Percentiles rank a stretch among this genome's conserved stretches.
Evolutionary conservation across 495 filamentous ascomycete genomes (phyloP).

Genomic region (Penicillium roqueforti): DNA sequence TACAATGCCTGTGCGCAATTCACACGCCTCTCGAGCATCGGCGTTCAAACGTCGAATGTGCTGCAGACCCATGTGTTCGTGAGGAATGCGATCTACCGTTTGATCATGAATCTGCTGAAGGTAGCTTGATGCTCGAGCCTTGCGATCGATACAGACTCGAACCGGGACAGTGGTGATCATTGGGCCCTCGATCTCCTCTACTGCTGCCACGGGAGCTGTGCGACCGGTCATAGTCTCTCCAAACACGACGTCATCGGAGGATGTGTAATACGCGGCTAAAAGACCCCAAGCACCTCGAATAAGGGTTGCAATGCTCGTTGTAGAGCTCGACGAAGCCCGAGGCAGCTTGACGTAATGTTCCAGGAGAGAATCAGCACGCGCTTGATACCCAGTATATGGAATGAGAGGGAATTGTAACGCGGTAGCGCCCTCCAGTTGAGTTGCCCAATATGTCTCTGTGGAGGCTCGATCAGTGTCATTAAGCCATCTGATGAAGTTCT

Average conservation of each 20-base stretch:
- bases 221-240: conserved; percentile 35
- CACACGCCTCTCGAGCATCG: conserved; percentile 49
- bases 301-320: conserved; percentile 26
- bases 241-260: conserved; percentile 31
- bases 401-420: background rate
- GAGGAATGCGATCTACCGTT: conserved; percentile 31
- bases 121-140: conserved; percentile 22
- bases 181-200: conserved; percentile 34
- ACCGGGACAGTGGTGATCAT: conserved; percentile 48
- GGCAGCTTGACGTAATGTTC: conserved; percentile 4
- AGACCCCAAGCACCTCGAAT: conserved; percentile 37
- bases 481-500: conserved; percentile 9
- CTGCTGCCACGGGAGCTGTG: conserved; percentile 29
- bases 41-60: conserved; percentile 49
- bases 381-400: background rate
- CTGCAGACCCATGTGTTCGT: conserved; percentile 43
- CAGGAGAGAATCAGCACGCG: background rate
- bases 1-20: conserved; percentile 43
- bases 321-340: background rate
- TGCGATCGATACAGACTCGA: conserved; percentile 33
- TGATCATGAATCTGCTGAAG: conserved; percentile 39
- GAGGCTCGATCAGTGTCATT: background rate
- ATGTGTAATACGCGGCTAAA: conserved; percentile 26
- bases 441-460: background rate
- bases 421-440: background rate